Base-by-base conservation (phyloP, 306 rosid genomes). In the Leucaena leucocephala region DNA sequence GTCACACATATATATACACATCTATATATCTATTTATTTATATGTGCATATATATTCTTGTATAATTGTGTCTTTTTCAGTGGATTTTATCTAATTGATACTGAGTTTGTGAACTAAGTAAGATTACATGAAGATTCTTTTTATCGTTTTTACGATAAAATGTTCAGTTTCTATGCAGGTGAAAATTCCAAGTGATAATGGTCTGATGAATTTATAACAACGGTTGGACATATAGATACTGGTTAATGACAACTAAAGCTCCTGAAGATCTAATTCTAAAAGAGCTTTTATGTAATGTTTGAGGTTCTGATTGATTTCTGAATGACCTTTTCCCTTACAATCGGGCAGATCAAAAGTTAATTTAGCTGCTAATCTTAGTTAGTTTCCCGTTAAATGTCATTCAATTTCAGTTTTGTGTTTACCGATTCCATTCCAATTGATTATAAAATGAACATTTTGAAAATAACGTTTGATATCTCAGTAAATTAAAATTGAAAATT, bases 151-250 rank as follows among this genome's bases (percentile, higher is more conserved):
- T 63, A 73, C 74, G 50, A 52, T 70, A 59, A 14, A 14, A 5
- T 50, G 17, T 27, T 61, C n/a, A 61, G 21, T 77, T n/a, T 74
- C 57, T 22, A 43, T 73, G 4, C 54, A 74, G 44, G 72, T 49
- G 49, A 27, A n/a, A 44, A 81, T 78, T 61, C 58, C 10, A 50
- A 33, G 50, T 81, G 16, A 61, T 78, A 27, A 42, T 52, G 46
- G 58, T 82, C 68, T 76, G 74, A 78, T 82, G 79, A 75, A 49
- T 70, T 16, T 58, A n/a, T n/a, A n/a, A n/a, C n/a, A n/a, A n/a
- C n/a, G n/a, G n/a, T n/a, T 80, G 75, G 78, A 58, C 64, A 65
- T 34, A 11, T n/a, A 12, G 6, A 76, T 75, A 3, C 13, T 65
- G 69, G 45, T 65, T 65, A 45, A 78, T 81, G 66, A 10, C 48